Conservation (phyloP, 176 grass and related monocot species). For the Poa pratensis region DNA sequence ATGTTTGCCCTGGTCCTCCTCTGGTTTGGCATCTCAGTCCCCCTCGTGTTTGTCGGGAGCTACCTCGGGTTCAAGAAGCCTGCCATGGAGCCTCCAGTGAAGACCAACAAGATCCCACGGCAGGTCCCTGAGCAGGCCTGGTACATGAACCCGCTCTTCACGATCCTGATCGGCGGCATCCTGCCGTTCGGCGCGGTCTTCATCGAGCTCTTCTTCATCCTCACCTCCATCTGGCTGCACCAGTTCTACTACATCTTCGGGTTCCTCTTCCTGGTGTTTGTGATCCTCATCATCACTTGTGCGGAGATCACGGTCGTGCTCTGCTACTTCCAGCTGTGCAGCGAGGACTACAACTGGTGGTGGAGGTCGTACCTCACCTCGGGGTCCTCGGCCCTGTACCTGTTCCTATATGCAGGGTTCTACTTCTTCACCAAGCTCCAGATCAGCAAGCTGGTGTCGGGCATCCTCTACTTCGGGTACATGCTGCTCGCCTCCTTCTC, state of each 20-base stretch:
- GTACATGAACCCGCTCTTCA: slow-evolving; percentile 75
- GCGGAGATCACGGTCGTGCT: slow-evolving; percentile 67
- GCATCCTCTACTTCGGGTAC: slow-evolving; percentile 70
- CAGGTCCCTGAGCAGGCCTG: slow-evolving; percentile 74
- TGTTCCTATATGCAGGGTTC: slow-evolving; percentile 63
- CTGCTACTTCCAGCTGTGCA: slow-evolving; percentile 79
- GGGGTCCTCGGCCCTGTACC: slow-evolving; percentile 58
- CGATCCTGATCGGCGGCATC: slow-evolving; percentile 62
- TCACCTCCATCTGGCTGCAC: slow-evolving; percentile 74
- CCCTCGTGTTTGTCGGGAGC: slow-evolving; percentile 72
- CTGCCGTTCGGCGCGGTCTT: slow-evolving; percentile 75
- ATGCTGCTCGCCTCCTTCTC: slow-evolving; percentile 72
- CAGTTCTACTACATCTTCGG: slow-evolving; percentile 79
- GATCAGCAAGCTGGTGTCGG: slow-evolving; percentile 72
- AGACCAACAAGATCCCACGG: slow-evolving; percentile 72
- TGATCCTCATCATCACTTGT: slow-evolving; percentile 70
- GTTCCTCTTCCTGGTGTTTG: slow-evolving; percentile 76
- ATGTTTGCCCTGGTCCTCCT: slow-evolving; percentile 76
- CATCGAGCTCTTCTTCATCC: slow-evolving; percentile 80
- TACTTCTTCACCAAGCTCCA: slow-evolving; percentile 75
- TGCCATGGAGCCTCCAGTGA: slow-evolving; percentile 63
- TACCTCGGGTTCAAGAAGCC: slow-evolving; percentile 75
- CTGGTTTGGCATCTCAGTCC: slow-evolving; percentile 75
- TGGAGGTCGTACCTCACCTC: slow-evolving; percentile 78
- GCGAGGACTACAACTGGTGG: slow-evolving; percentile 78